Evolutionary conservation across 2,329 filamentous ascomycete species (phyloP).

Genomic region (Colletotrichum sp.): DNA sequence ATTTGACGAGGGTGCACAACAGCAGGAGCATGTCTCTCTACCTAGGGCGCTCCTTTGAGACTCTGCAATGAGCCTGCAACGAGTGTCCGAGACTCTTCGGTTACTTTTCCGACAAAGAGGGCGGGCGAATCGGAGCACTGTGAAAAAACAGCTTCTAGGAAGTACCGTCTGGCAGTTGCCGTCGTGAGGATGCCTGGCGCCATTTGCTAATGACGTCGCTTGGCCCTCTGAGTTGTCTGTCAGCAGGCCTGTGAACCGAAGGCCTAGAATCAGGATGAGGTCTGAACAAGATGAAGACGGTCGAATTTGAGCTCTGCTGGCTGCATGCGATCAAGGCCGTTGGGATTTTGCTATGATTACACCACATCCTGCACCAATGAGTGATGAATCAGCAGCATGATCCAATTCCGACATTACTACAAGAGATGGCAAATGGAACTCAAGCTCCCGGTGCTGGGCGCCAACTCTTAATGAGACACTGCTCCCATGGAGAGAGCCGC

Average conservation of each 20-base stretch:
- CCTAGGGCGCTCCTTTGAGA: not conserved
- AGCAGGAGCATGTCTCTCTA: not conserved
- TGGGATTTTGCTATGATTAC: not conserved
- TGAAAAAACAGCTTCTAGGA: not conserved
- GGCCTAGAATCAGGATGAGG: not conserved
- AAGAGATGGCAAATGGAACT: not conserved
- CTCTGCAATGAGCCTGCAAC: not conserved
- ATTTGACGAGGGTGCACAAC: not conserved
- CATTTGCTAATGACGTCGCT: not conserved
- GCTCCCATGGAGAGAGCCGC: not conserved
- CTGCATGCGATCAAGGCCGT: slow-evolving; percentile 14
- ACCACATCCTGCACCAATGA: not conserved
- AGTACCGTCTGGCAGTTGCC: not conserved
- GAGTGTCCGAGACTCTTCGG: not conserved
- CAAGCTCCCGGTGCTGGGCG: not conserved
- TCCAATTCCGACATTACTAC: not conserved
- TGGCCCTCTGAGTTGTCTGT: not conserved
- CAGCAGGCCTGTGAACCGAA: not conserved
- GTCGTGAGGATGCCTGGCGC: not conserved
- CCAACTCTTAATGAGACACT: slow-evolving; percentile 7
- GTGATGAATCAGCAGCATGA: not conserved
- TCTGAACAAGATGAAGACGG: not conserved
- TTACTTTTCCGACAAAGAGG: not conserved
- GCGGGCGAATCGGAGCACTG: not conserved
- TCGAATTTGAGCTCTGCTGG: not conserved